A percentile compares a stretch with the other conserved stretches of the same genome.
Evolutionary conservation across 2,329 filamentous ascomycete species (phyloP).

Genomic region (Verticillium zaregamsianum): DNA sequence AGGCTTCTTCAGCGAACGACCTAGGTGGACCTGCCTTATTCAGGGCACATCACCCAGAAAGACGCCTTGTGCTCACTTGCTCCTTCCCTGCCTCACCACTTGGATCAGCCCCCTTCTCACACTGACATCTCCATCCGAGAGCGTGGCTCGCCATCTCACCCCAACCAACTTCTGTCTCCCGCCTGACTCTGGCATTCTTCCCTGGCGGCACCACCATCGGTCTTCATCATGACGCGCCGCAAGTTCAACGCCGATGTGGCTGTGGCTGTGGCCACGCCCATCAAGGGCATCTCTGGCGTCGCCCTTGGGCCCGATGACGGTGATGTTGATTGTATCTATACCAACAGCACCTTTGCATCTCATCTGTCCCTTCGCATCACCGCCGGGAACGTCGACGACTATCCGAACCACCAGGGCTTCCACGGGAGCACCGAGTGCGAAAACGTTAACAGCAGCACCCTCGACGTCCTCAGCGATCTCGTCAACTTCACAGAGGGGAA

Average conservation of each 20-base stretch:
- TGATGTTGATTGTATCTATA: constrained; percentile 60
- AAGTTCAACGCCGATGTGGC: constrained; percentile 58
- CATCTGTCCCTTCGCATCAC: constrained; percentile 21
- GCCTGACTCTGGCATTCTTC: neutral
- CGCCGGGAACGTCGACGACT: constrained; percentile 25
- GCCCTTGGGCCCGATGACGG: constrained; percentile 65
- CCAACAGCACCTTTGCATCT: constrained; percentile 17
- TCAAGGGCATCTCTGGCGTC: constrained; percentile 50
- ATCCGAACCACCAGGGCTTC: constrained; percentile 33
- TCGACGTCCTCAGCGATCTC: constrained; percentile 35
- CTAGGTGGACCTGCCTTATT: too few species aligned
- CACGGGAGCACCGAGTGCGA: constrained; percentile 39
- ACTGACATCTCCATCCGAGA: too few species aligned
- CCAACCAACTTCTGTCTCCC: neutral
- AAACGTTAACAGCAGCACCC: constrained; percentile 19
- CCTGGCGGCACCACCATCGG: too few species aligned
- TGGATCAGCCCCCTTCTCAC: too few species aligned
- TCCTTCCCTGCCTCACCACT: too few species aligned
- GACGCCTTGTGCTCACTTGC: too few species aligned
- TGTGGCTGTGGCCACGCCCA: constrained; percentile 31
- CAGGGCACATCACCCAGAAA: too few species aligned
- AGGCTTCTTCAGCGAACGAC: too few species aligned
- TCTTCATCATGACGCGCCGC: constrained; percentile 55
- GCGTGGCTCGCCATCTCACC: too few species aligned
- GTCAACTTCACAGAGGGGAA: constrained; percentile 38